These are phyloP conservation scores for Datura wrightii DNA, from an alignment of 257 asterid genomes.

Conservation along the genomic window DNA sequence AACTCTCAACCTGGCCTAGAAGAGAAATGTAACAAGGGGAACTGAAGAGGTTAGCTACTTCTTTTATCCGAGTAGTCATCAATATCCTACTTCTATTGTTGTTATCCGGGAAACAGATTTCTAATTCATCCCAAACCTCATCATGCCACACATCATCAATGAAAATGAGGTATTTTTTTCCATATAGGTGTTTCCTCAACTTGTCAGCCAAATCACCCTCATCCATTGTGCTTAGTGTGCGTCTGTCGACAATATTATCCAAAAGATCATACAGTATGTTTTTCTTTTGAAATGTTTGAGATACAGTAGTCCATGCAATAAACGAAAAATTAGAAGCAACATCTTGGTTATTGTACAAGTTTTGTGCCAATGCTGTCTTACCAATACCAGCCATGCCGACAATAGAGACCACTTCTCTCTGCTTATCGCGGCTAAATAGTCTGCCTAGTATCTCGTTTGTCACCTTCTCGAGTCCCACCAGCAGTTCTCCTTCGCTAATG, in stretches of 20 bases:
- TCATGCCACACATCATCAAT: conserved; percentile 36
- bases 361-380: conserved; percentile 26
- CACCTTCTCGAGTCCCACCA: too few species aligned
- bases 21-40: not conserved
- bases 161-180: conserved; percentile 11
- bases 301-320: conserved; percentile 20
- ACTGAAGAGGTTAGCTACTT: not conserved
- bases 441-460: too few species aligned
- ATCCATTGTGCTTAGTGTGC: not conserved
- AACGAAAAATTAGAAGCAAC: not conserved
- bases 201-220: not conserved
- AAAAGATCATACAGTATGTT: conserved; percentile 6
- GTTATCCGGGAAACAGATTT: conserved; percentile 16
- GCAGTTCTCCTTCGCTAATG: too few species aligned
- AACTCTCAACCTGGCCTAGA: not conserved
- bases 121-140: conserved; percentile 4
- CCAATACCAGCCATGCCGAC: conserved; percentile 10
- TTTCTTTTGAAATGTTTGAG: not conserved
- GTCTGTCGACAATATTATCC: not conserved
- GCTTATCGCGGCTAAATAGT: not conserved
- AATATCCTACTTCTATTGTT: conserved; percentile 27
- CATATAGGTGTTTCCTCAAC: not conserved
- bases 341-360: not conserved
- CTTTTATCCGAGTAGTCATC: not conserved
- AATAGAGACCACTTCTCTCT: not conserved